Base-by-base conservation (phyloP, 2,329 filamentous ascomycete genomes). In the Diaporthe australafricana region DNA sequence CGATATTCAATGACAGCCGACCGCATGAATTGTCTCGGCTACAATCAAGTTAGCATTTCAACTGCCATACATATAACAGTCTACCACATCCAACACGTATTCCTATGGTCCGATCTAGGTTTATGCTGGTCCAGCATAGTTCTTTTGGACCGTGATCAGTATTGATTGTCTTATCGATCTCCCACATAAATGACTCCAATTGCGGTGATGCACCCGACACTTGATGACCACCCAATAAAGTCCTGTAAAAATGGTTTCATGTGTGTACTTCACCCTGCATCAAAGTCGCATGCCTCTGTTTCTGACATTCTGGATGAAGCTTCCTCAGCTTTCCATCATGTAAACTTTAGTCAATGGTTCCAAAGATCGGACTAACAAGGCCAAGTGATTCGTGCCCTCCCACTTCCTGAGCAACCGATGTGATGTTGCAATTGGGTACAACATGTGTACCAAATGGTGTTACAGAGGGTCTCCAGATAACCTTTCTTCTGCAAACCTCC, bases 281-380 rank as follows among this genome's bases (percentile, higher is more conserved):
- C 38, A 47, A 40, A 40, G 38, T 8, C 57, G 22, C 40, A 47
- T 32, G 20, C 5, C 17, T 3, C 38, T 11, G 20, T 38, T 1
- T 32, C 11, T 5, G 20, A 32, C 25, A 11, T 14, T n/a, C 53
- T 6, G 20, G 17, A 22, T 38, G 17, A 12, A 32, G 40, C 57
- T 32, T 40, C 9, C 20, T 45, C 27, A 14, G 40, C 30, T n/a
- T 47, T 25, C 25, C 57, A 60, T 3, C 2, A 9, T 25, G 32
- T 62, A 62, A 62, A 25, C 17, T 62, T 62, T 27, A 11, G 25
- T 62, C n/a, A 47, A 40, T 62, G 40, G 40, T 30, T 38, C 40
- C 40, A 30, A 35, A 47, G 9, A 63, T 63, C 40, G 27, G 57
- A 63, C 9, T 25, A 17, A 48, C 57, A 47, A 11, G 57, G 57